Evolutionary conservation across 139 green algal species (phyloP).

Genomic region (Asterochloris erici): DNA sequence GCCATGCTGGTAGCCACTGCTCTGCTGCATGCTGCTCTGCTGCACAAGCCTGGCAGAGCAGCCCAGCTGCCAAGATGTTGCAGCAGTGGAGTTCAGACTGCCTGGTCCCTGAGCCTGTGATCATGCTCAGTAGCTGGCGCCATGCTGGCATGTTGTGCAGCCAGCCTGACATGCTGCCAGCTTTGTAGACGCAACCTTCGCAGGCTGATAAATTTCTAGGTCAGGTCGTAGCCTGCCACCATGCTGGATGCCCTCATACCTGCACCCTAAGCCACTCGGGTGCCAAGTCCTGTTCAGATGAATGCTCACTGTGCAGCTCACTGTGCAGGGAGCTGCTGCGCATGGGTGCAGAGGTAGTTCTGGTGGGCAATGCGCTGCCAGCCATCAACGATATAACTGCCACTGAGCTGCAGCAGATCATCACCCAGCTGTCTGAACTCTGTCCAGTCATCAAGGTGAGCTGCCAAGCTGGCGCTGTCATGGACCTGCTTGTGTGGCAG

Average conservation of each 20-base stretch:
- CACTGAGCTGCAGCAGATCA: constrained; percentile 66
- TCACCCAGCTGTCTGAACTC: constrained; percentile 43
- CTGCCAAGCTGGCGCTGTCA: background rate
- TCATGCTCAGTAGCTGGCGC: too few relatives aligned
- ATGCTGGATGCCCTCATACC: background rate
- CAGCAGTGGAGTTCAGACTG: too few relatives aligned
- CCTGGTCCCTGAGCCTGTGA: too few relatives aligned
- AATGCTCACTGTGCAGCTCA: background rate
- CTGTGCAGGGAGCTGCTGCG: constrained; percentile 80
- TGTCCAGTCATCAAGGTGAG: constrained; percentile 53
- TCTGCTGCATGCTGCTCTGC: too few relatives aligned
- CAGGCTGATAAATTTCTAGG: too few relatives aligned
- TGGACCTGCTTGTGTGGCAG: too few relatives aligned
- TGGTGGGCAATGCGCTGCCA: constrained; percentile 89
- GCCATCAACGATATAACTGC: constrained; percentile 99
- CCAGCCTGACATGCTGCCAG: too few relatives aligned
- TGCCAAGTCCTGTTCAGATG: background rate
- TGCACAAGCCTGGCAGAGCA: too few relatives aligned
- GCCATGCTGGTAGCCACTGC: too few relatives aligned
- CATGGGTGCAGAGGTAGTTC: constrained; percentile 80
- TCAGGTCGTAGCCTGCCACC: background rate
- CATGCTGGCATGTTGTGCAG: too few relatives aligned
- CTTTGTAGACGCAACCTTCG: too few relatives aligned
- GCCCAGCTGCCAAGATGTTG: too few relatives aligned
- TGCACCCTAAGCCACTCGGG: background rate